A percentile compares a stretch with the other conserved stretches of the same genome.
Conservation (phyloP, 2,329 filamentous ascomycete species). For the Exophiala alcalophila region DNA sequence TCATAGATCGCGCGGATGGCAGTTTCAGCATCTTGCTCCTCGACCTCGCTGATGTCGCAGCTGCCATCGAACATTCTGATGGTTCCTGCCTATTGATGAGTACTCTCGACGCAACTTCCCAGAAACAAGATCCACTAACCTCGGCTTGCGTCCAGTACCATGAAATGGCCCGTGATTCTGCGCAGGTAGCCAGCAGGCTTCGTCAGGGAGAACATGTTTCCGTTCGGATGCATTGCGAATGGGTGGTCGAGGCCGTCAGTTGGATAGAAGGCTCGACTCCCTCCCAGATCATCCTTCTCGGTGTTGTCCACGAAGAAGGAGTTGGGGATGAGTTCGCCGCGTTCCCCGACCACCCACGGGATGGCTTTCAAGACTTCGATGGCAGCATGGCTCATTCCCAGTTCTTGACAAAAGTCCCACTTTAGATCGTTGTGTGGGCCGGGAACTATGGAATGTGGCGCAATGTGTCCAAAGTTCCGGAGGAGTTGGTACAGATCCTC, state of each 20-base stretch:
- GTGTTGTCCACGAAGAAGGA: neutral
- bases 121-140: neutral
- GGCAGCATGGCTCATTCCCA: neutral
- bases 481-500: too few species aligned
- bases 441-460: too few species aligned
- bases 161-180: neutral
- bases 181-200: neutral
- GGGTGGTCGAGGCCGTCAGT: too few species aligned
- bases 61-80: slow-evolving; percentile 2
- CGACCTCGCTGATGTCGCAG: neutral
- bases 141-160: slow-evolving; percentile 1
- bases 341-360: neutral
- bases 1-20: neutral
- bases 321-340: slow-evolving; percentile 1
- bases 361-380: neutral
- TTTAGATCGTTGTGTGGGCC: too few species aligned
- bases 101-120: neutral
- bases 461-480: too few species aligned
- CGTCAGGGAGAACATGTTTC: neutral
- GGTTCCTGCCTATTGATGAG: neutral
- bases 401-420: too few species aligned
- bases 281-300: too few species aligned
- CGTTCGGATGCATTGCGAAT: neutral
- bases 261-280: too few species aligned
- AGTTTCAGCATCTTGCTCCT: neutral